These are phyloP conservation scores for Spirogloea muscicola DNA, from an alignment of 139 green algal species.

Conservation along the genomic window DNA sequence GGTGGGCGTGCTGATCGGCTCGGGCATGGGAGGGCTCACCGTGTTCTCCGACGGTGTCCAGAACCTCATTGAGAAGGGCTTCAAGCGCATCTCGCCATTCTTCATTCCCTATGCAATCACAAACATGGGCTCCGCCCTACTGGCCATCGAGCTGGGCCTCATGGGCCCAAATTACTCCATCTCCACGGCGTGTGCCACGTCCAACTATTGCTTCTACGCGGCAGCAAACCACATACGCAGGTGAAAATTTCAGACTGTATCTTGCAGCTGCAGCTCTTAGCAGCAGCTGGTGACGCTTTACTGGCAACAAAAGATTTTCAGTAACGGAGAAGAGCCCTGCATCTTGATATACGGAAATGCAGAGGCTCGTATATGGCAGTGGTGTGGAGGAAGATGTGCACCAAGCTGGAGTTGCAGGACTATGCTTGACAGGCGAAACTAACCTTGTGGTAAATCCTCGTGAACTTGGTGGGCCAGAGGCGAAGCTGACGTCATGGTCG, in stretches of 20 bases:
- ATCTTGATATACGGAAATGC: no score
- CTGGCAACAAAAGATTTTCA: no score
- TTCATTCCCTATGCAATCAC: conserved; percentile 99
- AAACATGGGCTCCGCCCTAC: conserved; percentile 95
- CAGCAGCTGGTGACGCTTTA: no score
- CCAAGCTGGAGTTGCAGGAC: no score
- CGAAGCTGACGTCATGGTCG: conserved; percentile 75
- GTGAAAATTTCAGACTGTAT: no score
- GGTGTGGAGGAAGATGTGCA: no score
- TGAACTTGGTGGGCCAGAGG: no score
- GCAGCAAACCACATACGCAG: conserved; percentile 87
- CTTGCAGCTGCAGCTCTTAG: no score
- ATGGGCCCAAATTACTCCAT: conserved; percentile 98
- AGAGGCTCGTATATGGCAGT: no score
- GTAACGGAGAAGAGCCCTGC: no score
- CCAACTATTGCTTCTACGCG: conserved; percentile 93
- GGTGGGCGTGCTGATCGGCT: conserved; percentile 84
- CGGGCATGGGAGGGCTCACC: conserved; percentile 84
- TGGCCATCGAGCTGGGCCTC: conserved; percentile 67
- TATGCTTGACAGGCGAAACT: no score
- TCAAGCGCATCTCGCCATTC: conserved; percentile 97
- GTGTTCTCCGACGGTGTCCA: conserved; percentile 82
- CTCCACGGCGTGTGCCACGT: conserved; percentile 76
- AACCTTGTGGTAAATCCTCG: no score
- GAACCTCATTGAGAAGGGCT: conserved; percentile 83